Percentiles rank a stretch among this genome's conserved stretches.
Conservation (phyloP, 441 rosid species). For the Populus hybrid region DNA sequence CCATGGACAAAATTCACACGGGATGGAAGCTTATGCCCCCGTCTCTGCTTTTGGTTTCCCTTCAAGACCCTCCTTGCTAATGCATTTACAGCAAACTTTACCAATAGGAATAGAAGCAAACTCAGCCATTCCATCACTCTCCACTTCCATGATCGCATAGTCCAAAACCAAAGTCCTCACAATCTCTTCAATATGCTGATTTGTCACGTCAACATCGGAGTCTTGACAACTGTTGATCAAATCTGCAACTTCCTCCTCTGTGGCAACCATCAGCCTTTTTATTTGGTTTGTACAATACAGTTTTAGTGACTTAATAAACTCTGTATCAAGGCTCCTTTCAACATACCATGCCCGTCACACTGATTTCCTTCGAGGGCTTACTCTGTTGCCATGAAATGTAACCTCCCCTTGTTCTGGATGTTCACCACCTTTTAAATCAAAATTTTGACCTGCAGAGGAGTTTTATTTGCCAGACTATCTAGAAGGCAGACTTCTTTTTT, state of each 20-base stretch:
- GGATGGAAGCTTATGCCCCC: conserved; percentile 62
- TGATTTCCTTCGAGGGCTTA: conserved; percentile 62
- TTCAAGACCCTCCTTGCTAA: conserved; percentile 19
- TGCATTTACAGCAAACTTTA: conserved; percentile 43
- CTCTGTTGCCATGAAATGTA: conserved; percentile 53
- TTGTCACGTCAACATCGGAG: conserved; percentile 25
- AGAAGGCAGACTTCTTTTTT: conserved; percentile 37
- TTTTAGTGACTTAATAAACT: conserved; percentile 41
- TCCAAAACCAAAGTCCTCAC: conserved; percentile 61
- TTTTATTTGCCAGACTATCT: conserved; percentile 28
- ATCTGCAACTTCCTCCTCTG: conserved; percentile 40
- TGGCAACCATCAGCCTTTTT: conserved; percentile 31
- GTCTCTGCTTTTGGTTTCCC: conserved; percentile 23
- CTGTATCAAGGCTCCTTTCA: conserved; percentile 50
- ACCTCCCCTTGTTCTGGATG: conserved; percentile 51
- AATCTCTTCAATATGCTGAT: conserved; percentile 51
- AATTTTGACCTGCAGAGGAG: conserved; percentile 37
- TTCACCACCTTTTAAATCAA: conserved; percentile 62
- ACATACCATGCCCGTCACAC: conserved; percentile 72
- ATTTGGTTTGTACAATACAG: conserved; percentile 32
- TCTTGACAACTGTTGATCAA: conserved; percentile 28
- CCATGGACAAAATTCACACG: conserved; percentile 74
- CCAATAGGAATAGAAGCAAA: conserved; percentile 39
- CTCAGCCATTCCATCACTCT: conserved; percentile 60
- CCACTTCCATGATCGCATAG: conserved; percentile 46